Conservation (phyloP, 2,329 filamentous ascomycete species). For the Diaporthe aspalathi region DNA sequence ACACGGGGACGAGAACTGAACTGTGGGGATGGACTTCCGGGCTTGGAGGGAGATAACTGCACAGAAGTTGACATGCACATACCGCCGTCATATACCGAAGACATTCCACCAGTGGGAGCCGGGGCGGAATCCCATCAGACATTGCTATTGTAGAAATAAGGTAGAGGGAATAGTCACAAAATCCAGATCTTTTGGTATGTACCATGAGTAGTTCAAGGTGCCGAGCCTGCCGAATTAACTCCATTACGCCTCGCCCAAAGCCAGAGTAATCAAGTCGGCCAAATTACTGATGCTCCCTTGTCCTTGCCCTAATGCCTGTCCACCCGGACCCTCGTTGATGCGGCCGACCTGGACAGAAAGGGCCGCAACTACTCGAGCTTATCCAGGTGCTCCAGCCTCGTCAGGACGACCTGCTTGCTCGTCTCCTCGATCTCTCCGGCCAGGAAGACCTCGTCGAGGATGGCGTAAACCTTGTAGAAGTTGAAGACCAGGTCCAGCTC, state of each 20-base stretch:
- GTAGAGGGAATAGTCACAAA: background rate
- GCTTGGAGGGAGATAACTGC: background rate
- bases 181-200: background rate
- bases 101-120: background rate
- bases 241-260: constrained; percentile 38
- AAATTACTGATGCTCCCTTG: constrained; percentile 4
- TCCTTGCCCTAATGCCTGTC: background rate
- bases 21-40: background rate
- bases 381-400: constrained; percentile 92
- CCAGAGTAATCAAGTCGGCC: background rate
- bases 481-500: constrained; percentile 92
- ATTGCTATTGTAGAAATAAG: background rate
- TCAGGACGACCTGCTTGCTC: constrained; percentile 97
- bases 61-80: background rate
- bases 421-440: constrained; percentile 99
- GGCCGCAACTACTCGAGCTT: constrained; percentile 78
- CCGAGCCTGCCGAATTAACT: constrained; percentile 23
- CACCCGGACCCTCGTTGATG: background rate
- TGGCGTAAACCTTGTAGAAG: constrained; percentile 93
- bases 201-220: background rate
- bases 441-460: constrained; percentile 97
- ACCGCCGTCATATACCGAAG: background rate
- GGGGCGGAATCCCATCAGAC: background rate
- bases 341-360: background rate
- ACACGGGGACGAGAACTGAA: background rate